Evolutionary conservation across 768 basidiomycete species (phyloP), one percentile per base, ranked within the genome.

Genomic region (Gloeophyllum trabeum): DNA sequence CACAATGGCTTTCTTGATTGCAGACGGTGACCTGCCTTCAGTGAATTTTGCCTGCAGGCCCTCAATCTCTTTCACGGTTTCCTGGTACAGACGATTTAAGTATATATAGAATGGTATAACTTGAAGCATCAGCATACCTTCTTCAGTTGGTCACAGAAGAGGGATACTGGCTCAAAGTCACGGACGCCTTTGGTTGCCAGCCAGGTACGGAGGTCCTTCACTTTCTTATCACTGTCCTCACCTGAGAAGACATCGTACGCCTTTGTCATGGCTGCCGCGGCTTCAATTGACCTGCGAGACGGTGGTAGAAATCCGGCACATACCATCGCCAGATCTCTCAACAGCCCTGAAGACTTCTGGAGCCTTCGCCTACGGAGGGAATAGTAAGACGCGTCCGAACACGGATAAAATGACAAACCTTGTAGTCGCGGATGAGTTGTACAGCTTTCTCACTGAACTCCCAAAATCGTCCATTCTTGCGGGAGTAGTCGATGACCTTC

Each of bases 401-500:
- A 26, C 35, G 6, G 14, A 3, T 6, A 3, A 6, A 40, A 23
- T 14, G n/a, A n/a, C 23, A 5, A 36, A 81, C 83, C 73, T 84
- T 85, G 66, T 98, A 99, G 43, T 91, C 81, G 30, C 65, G 67
- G 43, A 97, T 74, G 14, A 97, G 71, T 20, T 81, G 68, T 28
- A 93, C 62, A 0, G 94, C 82, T 55, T 81, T 87, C 45, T 90
- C 76, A 51, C 90, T 94, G 54, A 84, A 98, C 55, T 99, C 93
- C 96, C 94, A 99, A 24, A 76, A 70, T 5, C 79, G 65, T 6
- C 81, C 82, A 22, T 81, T 76, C 61, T 94, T 93, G 46, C 77
- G 72, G 5, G 91, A 83, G 61, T 96, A 97, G 47, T 88, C 86
- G 35, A 96, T 70, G 1, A 99, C 96, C 61, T 98, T 99, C 52